Conservation (phyloP, 2,329 filamentous ascomycete genomes). For the Pseudogymnoascus sp. region DNA sequence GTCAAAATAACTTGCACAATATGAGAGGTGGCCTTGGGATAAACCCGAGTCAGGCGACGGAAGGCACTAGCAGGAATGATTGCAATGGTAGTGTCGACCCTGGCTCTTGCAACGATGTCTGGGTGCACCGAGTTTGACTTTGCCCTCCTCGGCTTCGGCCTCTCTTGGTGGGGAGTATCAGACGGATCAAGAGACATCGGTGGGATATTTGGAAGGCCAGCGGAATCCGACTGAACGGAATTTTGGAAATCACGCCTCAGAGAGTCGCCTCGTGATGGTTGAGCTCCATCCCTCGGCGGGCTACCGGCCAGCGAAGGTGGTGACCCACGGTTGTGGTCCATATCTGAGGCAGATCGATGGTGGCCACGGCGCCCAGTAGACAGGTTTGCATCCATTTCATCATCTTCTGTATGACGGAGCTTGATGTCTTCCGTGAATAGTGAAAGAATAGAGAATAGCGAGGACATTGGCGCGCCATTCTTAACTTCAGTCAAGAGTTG, state of each 20-base stretch:
- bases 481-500: constrained; percentile 94
- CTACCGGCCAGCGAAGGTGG: constrained; percentile 24
- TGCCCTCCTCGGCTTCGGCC: constrained; percentile 33
- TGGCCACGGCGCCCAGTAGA: constrained; percentile 28
- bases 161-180: constrained; percentile 18
- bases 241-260: not conserved
- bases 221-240: not conserved
- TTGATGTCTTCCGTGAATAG: constrained; percentile 94
- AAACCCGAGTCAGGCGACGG: constrained; percentile 80
- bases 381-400: constrained; percentile 27
- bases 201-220: constrained; percentile 53
- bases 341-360: constrained; percentile 15
- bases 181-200: constrained; percentile 59
- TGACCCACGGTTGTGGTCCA: constrained; percentile 17
- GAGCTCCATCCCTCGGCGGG: constrained; percentile 7
- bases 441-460: constrained; percentile 91
- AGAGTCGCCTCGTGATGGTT: not conserved
- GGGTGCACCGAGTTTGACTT: constrained; percentile 76
- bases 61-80: constrained; percentile 97
- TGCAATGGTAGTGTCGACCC: constrained; percentile 93
- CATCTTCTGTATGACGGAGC: constrained; percentile 61
- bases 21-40: constrained; percentile 91
- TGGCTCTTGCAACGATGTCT: constrained; percentile 92
- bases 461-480: constrained; percentile 97
- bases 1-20: constrained; percentile 97